Conservation (phyloP, 2,329 filamentous ascomycete genomes). For the Fusarium goolgardi region DNA sequence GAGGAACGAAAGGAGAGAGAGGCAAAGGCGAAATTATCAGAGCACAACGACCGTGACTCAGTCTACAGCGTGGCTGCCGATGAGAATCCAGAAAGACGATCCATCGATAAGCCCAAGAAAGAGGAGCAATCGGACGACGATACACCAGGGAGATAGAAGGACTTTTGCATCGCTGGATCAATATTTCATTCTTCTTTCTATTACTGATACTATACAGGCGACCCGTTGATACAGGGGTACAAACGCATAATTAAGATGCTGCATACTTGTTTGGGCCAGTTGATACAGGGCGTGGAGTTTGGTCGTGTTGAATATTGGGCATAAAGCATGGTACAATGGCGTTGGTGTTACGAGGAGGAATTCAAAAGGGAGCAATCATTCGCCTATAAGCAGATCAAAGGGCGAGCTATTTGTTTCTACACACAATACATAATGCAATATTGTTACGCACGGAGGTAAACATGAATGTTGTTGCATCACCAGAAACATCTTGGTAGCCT, state of each 20-base stretch:
- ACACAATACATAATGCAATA: background rate
- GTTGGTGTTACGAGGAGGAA: background rate
- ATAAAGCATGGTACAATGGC: constrained; percentile 6
- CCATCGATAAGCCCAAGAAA: constrained; percentile 2
- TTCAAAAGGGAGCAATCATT: constrained; percentile 3
- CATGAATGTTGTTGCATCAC: no score
- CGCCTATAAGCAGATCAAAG: constrained; percentile 4
- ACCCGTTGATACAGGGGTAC: background rate
- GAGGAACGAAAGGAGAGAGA: constrained; percentile 31
- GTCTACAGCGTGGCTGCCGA: constrained; percentile 8
- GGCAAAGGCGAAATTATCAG: background rate
- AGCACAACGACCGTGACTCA: constrained; percentile 3
- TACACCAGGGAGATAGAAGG: background rate
- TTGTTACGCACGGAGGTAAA: background rate
- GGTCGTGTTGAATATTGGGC: background rate
- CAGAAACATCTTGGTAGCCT: background rate
- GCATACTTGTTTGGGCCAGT: background rate
- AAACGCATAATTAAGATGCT: constrained; percentile 24
- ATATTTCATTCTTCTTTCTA: background rate
- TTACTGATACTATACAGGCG: background rate
- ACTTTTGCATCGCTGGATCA: background rate
- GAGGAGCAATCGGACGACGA: constrained; percentile 6
- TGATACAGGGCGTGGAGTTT: constrained; percentile 3
- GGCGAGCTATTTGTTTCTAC: background rate
- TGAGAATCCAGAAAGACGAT: constrained; percentile 13